Evolutionary conservation across 495 filamentous ascomycete genomes (phyloP).

Genomic region (Annulohypoxylon maeteangense): DNA sequence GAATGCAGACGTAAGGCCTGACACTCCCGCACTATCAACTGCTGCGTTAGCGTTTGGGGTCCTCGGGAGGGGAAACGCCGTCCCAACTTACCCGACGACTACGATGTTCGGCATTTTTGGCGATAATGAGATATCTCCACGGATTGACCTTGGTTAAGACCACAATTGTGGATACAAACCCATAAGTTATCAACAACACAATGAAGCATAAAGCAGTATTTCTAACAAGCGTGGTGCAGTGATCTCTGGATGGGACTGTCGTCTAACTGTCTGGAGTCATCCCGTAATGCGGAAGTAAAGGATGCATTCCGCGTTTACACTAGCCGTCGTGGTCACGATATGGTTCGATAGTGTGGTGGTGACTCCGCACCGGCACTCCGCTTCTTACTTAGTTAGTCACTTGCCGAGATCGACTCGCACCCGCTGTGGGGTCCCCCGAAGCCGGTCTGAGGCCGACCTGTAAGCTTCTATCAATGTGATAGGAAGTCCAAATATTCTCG

Average conservation of each 20-base stretch:
- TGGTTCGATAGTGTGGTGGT: slow-evolving; percentile 26
- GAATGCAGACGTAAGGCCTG: slow-evolving; percentile 91
- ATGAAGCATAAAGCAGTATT: neutral
- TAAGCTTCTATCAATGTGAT: neutral
- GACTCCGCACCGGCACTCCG: slow-evolving; percentile 39
- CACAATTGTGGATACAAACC: neutral
- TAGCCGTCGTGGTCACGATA: slow-evolving; percentile 11
- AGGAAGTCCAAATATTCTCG: slow-evolving; percentile 8
- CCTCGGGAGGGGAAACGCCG: slow-evolving; percentile 7
- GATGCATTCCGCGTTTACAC: neutral
- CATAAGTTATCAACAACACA: neutral
- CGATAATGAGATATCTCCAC: neutral
- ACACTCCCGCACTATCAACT: slow-evolving; percentile 80
- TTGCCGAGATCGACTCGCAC: slow-evolving; percentile 27
- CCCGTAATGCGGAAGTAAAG: neutral
- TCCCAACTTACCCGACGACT: slow-evolving; percentile 67
- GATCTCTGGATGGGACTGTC: neutral
- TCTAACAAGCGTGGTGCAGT: neutral
- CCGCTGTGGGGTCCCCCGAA: slow-evolving; percentile 35
- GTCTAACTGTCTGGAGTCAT: no score
- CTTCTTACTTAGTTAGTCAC: slow-evolving; percentile 13
- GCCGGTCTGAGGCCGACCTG: slow-evolving; percentile 35
- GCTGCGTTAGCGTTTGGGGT: slow-evolving; percentile 20
- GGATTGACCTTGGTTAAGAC: neutral
- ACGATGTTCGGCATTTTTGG: slow-evolving; percentile 65